A percentile compares a stretch with the other conserved stretches of the same genome.
phyloP scores from a whole-genome alignment of 2,329 filamentous ascomycete species.

The Microsporum canis region DNA sequence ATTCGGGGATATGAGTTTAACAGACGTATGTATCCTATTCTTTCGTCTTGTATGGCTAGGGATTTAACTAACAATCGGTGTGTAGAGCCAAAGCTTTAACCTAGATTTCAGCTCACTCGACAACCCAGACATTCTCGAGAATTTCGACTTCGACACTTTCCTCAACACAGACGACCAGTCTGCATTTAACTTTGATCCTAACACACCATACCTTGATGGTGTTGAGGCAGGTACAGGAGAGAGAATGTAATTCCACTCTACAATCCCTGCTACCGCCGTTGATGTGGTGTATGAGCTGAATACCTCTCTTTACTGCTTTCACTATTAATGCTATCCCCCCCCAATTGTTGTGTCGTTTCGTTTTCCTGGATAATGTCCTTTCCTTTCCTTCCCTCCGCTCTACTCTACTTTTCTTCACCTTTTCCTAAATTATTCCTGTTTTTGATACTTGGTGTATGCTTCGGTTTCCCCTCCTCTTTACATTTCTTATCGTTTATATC shows the following conservation, averaged over 20 bases:
- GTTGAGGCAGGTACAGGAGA: slow-evolving; percentile 34
- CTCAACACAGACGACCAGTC: slow-evolving; percentile 45
- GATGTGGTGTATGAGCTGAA: neutral
- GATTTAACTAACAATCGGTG: neutral
- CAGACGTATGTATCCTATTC: neutral
- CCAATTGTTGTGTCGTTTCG: slow-evolving; percentile 9
- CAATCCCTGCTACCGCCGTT: neutral
- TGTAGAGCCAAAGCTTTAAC: slow-evolving; percentile 27
- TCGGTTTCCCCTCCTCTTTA: neutral
- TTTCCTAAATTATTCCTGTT: neutral
- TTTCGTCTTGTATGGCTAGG: neutral
- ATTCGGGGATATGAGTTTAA: slow-evolving; percentile 8
- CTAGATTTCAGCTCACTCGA: slow-evolving; percentile 38
- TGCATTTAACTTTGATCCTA: slow-evolving; percentile 35
- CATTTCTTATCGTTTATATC: neutral
- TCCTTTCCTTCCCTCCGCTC: slow-evolving; percentile 9
- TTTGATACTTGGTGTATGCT: slow-evolving; percentile 7
- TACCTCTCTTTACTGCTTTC: slow-evolving; percentile 1
- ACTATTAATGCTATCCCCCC: slow-evolving; percentile 7
- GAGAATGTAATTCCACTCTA: slow-evolving; percentile 21
- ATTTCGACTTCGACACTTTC: slow-evolving; percentile 57
- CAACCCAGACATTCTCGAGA: slow-evolving; percentile 38
- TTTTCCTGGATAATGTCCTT: slow-evolving; percentile 8
- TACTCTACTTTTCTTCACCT: slow-evolving; percentile 11
- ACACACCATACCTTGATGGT: slow-evolving; percentile 30